These are phyloP conservation scores for Alternaria ventricosa DNA, from an alignment of 2,329 filamentous ascomycete species.

Conservation along the genomic window DNA sequence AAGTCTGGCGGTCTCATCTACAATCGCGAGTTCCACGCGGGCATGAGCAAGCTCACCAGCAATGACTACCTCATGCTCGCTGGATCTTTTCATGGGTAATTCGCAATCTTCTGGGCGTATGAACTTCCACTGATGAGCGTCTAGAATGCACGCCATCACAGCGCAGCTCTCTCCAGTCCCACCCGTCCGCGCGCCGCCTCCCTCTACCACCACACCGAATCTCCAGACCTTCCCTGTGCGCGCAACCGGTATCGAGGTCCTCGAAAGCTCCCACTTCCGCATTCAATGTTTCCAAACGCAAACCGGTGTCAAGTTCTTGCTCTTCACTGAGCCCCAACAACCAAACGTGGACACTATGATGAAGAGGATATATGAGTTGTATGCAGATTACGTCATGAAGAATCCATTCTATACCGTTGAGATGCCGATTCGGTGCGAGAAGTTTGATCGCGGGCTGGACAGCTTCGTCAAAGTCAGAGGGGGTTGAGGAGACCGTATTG, in stretches of 20 bases:
- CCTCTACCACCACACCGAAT: conserved; percentile 28
- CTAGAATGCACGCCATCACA: conserved; percentile 69
- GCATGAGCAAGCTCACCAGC: conserved; percentile 84
- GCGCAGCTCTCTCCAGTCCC: conserved; percentile 48
- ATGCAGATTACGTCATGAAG: conserved; percentile 98
- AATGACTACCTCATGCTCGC: conserved; percentile 98
- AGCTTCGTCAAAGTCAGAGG: conserved; percentile 72
- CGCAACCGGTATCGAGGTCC: conserved; percentile 83
- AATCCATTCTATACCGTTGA: conserved; percentile 98
- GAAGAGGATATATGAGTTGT: conserved; percentile 88
- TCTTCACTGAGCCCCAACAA: conserved; percentile 92
- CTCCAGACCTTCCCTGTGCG: conserved; percentile 48
- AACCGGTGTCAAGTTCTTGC: conserved; percentile 92
- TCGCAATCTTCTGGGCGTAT: background rate
- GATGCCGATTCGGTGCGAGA: conserved; percentile 95
- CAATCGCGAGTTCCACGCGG: conserved; percentile 90
- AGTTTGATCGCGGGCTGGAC: conserved; percentile 85
- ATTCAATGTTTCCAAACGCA: conserved; percentile 95
- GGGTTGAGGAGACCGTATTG: conserved; percentile 18
- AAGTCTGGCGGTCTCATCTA: conserved; percentile 97
- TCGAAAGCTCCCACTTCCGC: conserved; percentile 93
- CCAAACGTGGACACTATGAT: conserved; percentile 85
- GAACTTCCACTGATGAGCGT: background rate
- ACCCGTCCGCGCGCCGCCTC: conserved; percentile 26
- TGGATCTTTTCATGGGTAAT: conserved; percentile 92